Percentiles rank a stretch among this genome's conserved stretches.
Conservation (phyloP, 2,329 filamentous ascomycete genomes). For the Aphanoascus verrucosus region DNA sequence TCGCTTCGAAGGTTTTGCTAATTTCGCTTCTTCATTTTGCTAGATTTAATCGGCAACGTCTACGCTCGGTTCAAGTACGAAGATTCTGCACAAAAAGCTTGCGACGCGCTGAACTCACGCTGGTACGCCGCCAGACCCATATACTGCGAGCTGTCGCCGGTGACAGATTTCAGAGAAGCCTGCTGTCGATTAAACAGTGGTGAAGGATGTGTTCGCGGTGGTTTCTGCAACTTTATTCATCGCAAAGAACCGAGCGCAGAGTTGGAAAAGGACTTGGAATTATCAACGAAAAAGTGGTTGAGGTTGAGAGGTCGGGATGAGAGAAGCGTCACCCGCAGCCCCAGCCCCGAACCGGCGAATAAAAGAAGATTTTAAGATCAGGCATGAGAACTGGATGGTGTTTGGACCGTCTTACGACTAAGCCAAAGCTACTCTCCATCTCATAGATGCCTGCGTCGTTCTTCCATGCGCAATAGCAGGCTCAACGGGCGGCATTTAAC, state of each 20-base stretch:
- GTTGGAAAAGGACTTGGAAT: slow-evolving; percentile 73
- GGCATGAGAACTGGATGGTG: slow-evolving; percentile 2
- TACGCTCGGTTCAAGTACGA: slow-evolving; percentile 99
- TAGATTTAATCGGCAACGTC: slow-evolving; percentile 94
- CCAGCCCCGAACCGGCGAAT: slow-evolving; percentile 66
- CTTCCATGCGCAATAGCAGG: neutral
- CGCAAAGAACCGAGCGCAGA: slow-evolving; percentile 87
- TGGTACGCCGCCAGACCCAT: slow-evolving; percentile 97
- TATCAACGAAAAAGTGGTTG: slow-evolving; percentile 95
- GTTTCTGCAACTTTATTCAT: slow-evolving; percentile 99
- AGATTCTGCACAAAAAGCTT: slow-evolving; percentile 84
- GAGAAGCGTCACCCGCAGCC: slow-evolving; percentile 69
- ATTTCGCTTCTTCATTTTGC: neutral
- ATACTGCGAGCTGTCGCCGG: slow-evolving; percentile 93
- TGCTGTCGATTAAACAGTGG: slow-evolving; percentile 91
- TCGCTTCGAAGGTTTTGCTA: slow-evolving; percentile 1
- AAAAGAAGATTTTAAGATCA: slow-evolving; percentile 53
- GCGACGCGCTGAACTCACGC: slow-evolving; percentile 83
- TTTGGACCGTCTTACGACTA: neutral
- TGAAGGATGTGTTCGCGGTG: slow-evolving; percentile 88
- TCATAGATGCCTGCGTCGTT: neutral
- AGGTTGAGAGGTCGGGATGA: slow-evolving; percentile 72
- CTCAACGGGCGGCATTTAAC: neutral
- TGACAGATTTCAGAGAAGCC: slow-evolving; percentile 95
- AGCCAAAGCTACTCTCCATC: neutral